Conservation (phyloP, 2,329 filamentous ascomycete genomes). For the Claviceps purpurea region DNA sequence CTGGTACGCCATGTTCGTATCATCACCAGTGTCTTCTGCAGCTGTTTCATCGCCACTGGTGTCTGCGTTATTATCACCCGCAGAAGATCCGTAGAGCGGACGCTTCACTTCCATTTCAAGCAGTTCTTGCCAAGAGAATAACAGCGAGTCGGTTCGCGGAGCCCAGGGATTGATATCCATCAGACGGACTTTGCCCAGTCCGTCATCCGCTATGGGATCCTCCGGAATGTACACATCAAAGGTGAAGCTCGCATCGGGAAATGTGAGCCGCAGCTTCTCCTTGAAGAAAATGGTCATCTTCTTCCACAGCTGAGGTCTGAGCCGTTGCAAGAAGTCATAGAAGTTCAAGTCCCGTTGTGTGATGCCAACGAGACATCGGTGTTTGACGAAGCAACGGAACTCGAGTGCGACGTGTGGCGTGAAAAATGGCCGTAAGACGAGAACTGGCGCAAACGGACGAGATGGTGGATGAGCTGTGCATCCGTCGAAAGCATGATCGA, state of each 20-base stretch:
- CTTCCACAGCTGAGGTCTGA: constrained; percentile 54
- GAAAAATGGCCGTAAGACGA: constrained; percentile 81
- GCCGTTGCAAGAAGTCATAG: constrained; percentile 60
- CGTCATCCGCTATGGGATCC: constrained; percentile 35
- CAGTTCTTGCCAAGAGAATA: constrained; percentile 85
- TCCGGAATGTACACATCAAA: constrained; percentile 90
- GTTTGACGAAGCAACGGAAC: constrained; percentile 89
- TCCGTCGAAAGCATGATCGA: constrained; percentile 85
- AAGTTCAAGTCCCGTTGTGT: constrained; percentile 83
- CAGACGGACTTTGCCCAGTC: constrained; percentile 65
- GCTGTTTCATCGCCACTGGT: constrained; percentile 23
- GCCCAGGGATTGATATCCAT: constrained; percentile 97
- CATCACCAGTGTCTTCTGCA: constrained; percentile 25
- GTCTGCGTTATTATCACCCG: constrained; percentile 15
- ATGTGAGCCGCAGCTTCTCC: constrained; percentile 57
- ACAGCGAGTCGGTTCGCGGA: constrained; percentile 68
- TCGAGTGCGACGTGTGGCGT: constrained; percentile 82
- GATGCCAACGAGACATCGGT: constrained; percentile 66
- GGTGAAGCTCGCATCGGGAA: constrained; percentile 70
- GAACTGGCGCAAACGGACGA: constrained; percentile 52
- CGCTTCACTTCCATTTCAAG: constrained; percentile 53
- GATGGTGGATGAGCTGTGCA: constrained; percentile 27
- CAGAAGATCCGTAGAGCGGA: constrained; percentile 37
- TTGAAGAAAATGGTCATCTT: constrained; percentile 68
- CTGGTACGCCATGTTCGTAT: constrained; percentile 32